Percentiles rank a stretch among this genome's conserved stretches.
Evolutionary conservation across 2,329 filamentous ascomycete species (phyloP).

Genomic region (Dactylellina parvicollis): DNA sequence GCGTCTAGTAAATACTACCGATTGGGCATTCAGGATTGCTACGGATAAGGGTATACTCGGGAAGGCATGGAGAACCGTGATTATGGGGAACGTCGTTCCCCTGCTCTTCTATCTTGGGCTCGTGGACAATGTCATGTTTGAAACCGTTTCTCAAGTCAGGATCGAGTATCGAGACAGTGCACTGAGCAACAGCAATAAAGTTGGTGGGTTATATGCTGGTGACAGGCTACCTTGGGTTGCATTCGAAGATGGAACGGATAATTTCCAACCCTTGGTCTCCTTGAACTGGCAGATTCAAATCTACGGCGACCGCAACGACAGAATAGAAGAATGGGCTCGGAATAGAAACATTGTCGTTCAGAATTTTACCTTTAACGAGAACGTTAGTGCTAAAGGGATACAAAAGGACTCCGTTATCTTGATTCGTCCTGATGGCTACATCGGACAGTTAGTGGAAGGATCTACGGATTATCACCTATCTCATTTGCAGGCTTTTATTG

Average conservation of each 20-base stretch:
- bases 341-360: slow-evolving; percentile 12
- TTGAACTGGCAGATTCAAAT: slow-evolving; percentile 47
- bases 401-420: slow-evolving; percentile 18
- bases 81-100: slow-evolving; percentile 34
- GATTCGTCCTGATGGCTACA: slow-evolving; percentile 39
- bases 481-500: slow-evolving; percentile 18
- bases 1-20: slow-evolving; percentile 37
- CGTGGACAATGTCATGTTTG: slow-evolving; percentile 37
- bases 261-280: slow-evolving; percentile 21
- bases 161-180: slow-evolving; percentile 34
- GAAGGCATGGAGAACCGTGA: slow-evolving; percentile 25
- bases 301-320: slow-evolving; percentile 18
- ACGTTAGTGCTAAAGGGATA: slow-evolving; percentile 23
- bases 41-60: slow-evolving; percentile 18
- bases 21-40: slow-evolving; percentile 29
- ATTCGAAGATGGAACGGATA: slow-evolving; percentile 37
- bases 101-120: slow-evolving; percentile 29
- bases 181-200: slow-evolving; percentile 24
- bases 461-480: neutral
- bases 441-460: slow-evolving; percentile 26
- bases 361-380: slow-evolving; percentile 18
- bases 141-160: slow-evolving; percentile 41
- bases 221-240: slow-evolving; percentile 42
- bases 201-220: slow-evolving; percentile 23
- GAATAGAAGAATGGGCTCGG: slow-evolving; percentile 2